Percentiles rank a stretch among this genome's conserved stretches.
Conservation (phyloP, 2,329 filamentous ascomycete species). For the Penicillium psychrosexuale region DNA sequence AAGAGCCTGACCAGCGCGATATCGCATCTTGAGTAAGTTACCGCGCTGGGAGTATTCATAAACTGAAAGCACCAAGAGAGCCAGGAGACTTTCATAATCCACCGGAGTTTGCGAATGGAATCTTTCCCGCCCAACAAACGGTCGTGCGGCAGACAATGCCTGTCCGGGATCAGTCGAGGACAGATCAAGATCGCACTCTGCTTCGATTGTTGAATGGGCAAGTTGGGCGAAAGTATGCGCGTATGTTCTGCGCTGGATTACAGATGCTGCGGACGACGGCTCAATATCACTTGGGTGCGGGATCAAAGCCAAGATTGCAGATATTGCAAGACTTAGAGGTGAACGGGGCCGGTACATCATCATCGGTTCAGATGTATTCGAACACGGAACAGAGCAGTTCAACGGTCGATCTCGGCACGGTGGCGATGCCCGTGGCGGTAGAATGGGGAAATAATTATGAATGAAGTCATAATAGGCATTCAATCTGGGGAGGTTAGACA, state of each 20-base stretch:
- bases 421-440: constrained; percentile 37
- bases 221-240: constrained; percentile 42
- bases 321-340: constrained; percentile 45
- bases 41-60: constrained; percentile 48
- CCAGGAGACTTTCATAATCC: constrained; percentile 43
- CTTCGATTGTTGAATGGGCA: constrained; percentile 40
- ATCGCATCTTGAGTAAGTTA: constrained; percentile 47
- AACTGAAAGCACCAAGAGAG: constrained; percentile 43
- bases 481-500: constrained; percentile 33
- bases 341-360: constrained; percentile 40
- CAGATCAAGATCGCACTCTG: constrained; percentile 43
- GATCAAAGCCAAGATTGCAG: constrained; percentile 42
- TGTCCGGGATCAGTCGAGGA: constrained; percentile 42
- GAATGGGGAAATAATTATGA: constrained; percentile 46
- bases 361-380: constrained; percentile 30
- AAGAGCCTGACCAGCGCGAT: constrained; percentile 45
- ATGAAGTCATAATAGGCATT: constrained; percentile 49
- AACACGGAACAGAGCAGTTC: constrained; percentile 29
- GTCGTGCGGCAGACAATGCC: constrained; percentile 35
- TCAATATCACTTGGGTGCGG: constrained; percentile 42
- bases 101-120: constrained; percentile 42
- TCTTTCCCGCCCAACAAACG: constrained; percentile 32
- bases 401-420: constrained; percentile 35
- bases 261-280: constrained; percentile 34
- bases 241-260: constrained; percentile 38